phyloP scores from a whole-genome alignment of 2,329 filamentous ascomycete genomes.

The Pleurostoma richardsiae region DNA sequence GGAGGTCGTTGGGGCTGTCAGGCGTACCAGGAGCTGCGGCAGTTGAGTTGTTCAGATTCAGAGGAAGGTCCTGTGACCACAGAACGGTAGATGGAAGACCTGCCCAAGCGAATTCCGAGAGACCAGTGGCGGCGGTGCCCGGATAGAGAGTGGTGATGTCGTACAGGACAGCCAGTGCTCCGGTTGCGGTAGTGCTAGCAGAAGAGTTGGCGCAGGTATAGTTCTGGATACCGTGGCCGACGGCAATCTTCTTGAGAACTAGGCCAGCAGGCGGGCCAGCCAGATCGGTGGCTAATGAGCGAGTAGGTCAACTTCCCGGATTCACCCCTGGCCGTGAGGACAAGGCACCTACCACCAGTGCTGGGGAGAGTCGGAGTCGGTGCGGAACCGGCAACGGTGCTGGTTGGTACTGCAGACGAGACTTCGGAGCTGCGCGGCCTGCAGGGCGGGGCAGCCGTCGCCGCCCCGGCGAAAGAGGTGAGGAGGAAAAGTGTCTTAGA shows the following conservation, averaged over 20 bases:
- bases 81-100: slow-evolving; percentile 34
- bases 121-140: slow-evolving; percentile 27
- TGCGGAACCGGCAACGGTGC: slow-evolving; percentile 7
- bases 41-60: slow-evolving; percentile 33
- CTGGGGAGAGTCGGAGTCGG: slow-evolving; percentile 28
- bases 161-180: slow-evolving; percentile 57
- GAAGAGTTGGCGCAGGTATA: slow-evolving; percentile 51
- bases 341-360: slow-evolving; percentile 25
- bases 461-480: slow-evolving; percentile 4
- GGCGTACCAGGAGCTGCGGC: slow-evolving; percentile 18
- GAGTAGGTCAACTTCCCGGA: background rate
- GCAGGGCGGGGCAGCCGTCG: slow-evolving; percentile 5
- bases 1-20: slow-evolving; percentile 15
- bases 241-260: slow-evolving; percentile 47
- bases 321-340: background rate
- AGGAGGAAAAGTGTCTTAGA: slow-evolving; percentile 1
- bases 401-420: slow-evolving; percentile 3
- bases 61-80: slow-evolving; percentile 35
- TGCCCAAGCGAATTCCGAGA: slow-evolving; percentile 31
- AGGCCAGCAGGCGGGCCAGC: slow-evolving; percentile 30
- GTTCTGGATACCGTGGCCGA: slow-evolving; percentile 65
- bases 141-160: slow-evolving; percentile 51
- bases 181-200: slow-evolving; percentile 31
- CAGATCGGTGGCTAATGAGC: slow-evolving; percentile 33
- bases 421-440: slow-evolving; percentile 1